Conservation (phyloP, 2,329 filamentous ascomycete species). For the Penicillium sp. region DNA sequence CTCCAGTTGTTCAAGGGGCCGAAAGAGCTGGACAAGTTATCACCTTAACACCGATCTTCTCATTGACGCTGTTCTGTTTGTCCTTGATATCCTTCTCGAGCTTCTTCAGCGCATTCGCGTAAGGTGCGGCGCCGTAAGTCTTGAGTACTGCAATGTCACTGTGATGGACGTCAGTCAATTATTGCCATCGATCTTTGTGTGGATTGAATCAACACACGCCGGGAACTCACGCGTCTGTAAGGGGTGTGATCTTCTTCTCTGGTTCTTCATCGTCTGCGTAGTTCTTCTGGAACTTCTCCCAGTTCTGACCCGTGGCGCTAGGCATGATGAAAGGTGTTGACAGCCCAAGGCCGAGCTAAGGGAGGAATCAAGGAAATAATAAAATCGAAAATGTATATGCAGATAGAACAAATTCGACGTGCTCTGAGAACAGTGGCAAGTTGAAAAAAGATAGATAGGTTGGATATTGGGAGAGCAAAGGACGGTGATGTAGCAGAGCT, state of each 20-base stretch:
- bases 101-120: constrained; percentile 90
- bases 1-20: constrained; percentile 17
- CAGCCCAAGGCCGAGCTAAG: constrained; percentile 27
- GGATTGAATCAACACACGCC: neutral
- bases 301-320: constrained; percentile 88
- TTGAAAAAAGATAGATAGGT: constrained; percentile 22
- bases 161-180: constrained; percentile 33
- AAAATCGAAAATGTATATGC: constrained; percentile 8
- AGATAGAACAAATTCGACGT: constrained; percentile 2
- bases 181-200: constrained; percentile 4
- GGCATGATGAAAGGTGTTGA: constrained; percentile 62
- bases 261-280: constrained; percentile 95
- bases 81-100: constrained; percentile 99
- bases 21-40: constrained; percentile 10
- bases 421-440: neutral
- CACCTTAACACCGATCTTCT: constrained; percentile 78
- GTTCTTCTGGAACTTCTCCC: constrained; percentile 99
- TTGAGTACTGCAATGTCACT: constrained; percentile 99
- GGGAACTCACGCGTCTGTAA: constrained; percentile 83
- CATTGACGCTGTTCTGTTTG: constrained; percentile 95
- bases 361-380: constrained; percentile 3
- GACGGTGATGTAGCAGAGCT: constrained; percentile 35
- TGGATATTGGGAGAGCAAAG: constrained; percentile 21
- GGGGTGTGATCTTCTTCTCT: constrained; percentile 98
- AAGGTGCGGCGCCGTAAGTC: constrained; percentile 96